These are phyloP conservation scores for Acorus calamus DNA, from an alignment of 106 monocot species.

Conservation along the genomic window DNA sequence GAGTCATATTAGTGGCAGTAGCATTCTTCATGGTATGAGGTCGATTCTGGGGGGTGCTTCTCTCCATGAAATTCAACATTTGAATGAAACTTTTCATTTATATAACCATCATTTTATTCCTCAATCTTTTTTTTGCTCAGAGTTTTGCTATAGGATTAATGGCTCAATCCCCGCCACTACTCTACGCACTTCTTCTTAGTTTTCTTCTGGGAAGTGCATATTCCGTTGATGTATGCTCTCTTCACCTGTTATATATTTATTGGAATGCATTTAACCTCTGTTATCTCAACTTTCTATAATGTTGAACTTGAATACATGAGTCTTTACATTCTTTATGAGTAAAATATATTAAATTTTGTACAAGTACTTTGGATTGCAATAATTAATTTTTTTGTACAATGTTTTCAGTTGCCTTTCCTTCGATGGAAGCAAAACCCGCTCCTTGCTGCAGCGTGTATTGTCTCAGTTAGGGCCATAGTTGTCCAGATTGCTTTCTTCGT, in stretches of 20 bases:
- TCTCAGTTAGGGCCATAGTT: slow-evolving; percentile 41
- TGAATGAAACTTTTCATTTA: background rate
- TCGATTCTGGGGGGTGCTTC: background rate
- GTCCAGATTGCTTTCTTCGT: slow-evolving; percentile 46
- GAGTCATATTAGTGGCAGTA: slow-evolving; percentile 13
- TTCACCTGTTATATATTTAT: background rate
- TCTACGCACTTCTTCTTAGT: slow-evolving; percentile 27
- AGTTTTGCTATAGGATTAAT: slow-evolving; percentile 37
- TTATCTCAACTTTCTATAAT: background rate
- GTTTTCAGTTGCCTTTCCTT: slow-evolving; percentile 34
- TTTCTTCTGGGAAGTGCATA: slow-evolving; percentile 50
- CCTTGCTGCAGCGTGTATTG: slow-evolving; percentile 48
- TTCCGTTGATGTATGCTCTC: slow-evolving; percentile 25
- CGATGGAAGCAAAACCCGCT: slow-evolving; percentile 48
- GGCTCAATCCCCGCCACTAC: slow-evolving; percentile 34
- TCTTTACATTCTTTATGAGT: no score
- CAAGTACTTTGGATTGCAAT: no score
- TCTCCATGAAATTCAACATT: background rate
- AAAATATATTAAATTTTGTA: no score
- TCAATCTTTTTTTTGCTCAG: slow-evolving; percentile 8
- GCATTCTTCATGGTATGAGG: slow-evolving; percentile 20
- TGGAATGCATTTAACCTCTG: background rate
- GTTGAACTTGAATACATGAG: no score
- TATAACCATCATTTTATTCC: no score
- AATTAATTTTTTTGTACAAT: no score